These are phyloP conservation scores for Dichotomopilus funicola DNA, from an alignment of 2,329 filamentous ascomycete species.

Conservation along the genomic window DNA sequence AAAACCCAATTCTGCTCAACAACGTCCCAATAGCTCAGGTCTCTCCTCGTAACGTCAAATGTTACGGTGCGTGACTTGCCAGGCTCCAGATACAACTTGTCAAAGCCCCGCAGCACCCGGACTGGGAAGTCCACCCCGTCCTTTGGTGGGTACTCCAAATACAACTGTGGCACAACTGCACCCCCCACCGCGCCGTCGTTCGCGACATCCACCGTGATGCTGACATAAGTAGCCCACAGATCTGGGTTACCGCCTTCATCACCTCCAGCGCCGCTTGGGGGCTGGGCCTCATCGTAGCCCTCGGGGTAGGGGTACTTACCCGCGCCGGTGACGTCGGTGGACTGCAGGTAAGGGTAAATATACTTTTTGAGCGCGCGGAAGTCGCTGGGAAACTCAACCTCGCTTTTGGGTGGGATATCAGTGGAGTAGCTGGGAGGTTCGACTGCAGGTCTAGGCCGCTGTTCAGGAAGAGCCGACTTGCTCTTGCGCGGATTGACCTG, in stretches of 20 bases:
- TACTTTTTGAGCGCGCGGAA: conserved; percentile 61
- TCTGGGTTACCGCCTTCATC: conserved; percentile 62
- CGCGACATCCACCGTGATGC: conserved; percentile 44
- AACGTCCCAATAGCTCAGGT: conserved; percentile 68
- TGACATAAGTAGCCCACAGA: conserved; percentile 51
- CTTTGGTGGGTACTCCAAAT: conserved; percentile 36
- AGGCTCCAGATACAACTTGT: conserved; percentile 55
- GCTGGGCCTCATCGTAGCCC: conserved; percentile 45
- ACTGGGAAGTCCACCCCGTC: conserved; percentile 55
- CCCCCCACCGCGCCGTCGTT: conserved; percentile 45
- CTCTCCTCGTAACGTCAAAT: conserved; percentile 57
- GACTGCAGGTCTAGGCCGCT: conserved; percentile 35
- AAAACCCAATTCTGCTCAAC: conserved; percentile 61
- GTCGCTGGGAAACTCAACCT: conserved; percentile 53
- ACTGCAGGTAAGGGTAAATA: conserved; percentile 64
- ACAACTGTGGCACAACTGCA: conserved; percentile 42
- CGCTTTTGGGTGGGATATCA: conserved; percentile 46
- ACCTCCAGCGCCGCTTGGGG: conserved; percentile 59
- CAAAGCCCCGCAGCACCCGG: conserved; percentile 64
- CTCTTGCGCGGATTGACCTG: conserved; percentile 39
- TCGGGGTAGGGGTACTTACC: conserved; percentile 45
- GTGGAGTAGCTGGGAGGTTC: conserved; percentile 48
- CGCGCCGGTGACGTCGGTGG: conserved; percentile 37
- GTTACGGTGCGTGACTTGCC: conserved; percentile 48
- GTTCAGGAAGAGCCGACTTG: conserved; percentile 38